Evolutionary conservation across 106 monocot species (phyloP), one percentile per base, ranked within the genome.

Genomic region (Posidonia australis): DNA sequence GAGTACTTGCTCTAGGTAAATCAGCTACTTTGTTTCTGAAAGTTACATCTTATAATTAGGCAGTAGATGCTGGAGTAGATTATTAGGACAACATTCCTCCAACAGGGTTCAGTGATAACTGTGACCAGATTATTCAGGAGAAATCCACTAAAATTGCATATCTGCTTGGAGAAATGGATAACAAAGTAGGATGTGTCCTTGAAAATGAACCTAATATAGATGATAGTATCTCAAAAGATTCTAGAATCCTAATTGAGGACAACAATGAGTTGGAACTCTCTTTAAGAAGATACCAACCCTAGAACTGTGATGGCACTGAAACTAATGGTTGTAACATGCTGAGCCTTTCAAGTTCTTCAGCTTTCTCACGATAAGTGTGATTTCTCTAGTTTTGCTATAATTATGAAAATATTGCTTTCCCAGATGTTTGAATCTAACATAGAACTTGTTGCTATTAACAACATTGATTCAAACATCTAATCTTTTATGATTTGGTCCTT

Each of bases 161-260:
- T 64, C 46, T 64, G 61, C 64, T 64, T 64, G 64, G 64, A 24
- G 25, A 23, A 7, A 64, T 64, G 64, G 47, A 26, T 46, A 26
- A 17, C 23, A 46, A 64, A 47, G 14, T 10, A 48, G 19, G 25
- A 48, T 13, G 16, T 10, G 1, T 9, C 41, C 61, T 3, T 10
- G 41, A 5, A 18, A 13, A n/a, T 23, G 27, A 26, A 25, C 19
- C 23, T 3, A 17, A 10, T 64, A 47, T 1, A 46, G 13, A 13
- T n/a, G 13, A 26, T 16, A 16, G 25, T 24, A 26, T 45, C 24
- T 23, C 46, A 5, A 64, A 46, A 16, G 46, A 45, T 46, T 47
- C 9, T 44, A 47, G 25, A 9, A 16, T 10, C 19, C 16, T 27
- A n/a, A 17, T 47, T 64, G 19, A 64, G 22, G 46, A 25, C 64